Percentiles rank a stretch among this genome's conserved stretches.
Conservation (phyloP, 1,139 yeast species). For the Suhomyces panamericanus region DNA sequence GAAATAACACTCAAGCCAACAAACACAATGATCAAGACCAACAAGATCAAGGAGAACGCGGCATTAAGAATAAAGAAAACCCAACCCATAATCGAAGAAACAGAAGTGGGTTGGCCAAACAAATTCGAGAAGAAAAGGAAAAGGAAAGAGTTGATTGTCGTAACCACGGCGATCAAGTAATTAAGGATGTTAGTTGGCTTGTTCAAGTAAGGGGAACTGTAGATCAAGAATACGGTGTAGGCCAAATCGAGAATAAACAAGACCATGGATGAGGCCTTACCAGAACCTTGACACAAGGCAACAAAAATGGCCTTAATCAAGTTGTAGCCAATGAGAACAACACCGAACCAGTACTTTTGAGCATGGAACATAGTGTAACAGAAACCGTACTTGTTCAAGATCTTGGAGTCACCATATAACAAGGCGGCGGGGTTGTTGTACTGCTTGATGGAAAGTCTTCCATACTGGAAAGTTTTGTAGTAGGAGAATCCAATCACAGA, state of each 20-base stretch:
- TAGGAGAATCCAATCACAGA: conserved; percentile 60
- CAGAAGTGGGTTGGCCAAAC: conserved; percentile 67
- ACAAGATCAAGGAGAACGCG: conserved; percentile 65
- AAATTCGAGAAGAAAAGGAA: conserved; percentile 73
- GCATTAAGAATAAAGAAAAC: conserved; percentile 76
- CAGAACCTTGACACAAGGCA: conserved; percentile 67
- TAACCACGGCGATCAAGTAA: conserved; percentile 63
- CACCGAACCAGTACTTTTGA: conserved; percentile 72
- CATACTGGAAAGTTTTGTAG: conserved; percentile 58
- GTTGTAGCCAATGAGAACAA: conserved; percentile 54
- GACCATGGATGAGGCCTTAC: conserved; percentile 67
- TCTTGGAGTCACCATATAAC: conserved; percentile 65
- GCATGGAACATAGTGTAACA: conserved; percentile 84
- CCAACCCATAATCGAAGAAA: conserved; percentile 78
- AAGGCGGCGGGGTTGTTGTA: conserved; percentile 76
- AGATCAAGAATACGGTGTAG: conserved; percentile 58
- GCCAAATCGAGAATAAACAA: conserved; percentile 65
- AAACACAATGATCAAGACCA: conserved; percentile 61
- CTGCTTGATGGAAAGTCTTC: conserved; percentile 50
- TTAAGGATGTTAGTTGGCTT: conserved; percentile 69
- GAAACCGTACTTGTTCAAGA: conserved; percentile 71
- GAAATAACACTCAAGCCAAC: conserved; percentile 57
- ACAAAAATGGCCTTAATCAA: conserved; percentile 63
- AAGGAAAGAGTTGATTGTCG: conserved; percentile 67
- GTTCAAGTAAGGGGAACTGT: conserved; percentile 66